Percentiles rank a stretch among this genome's conserved stretches.
Evolutionary conservation across 2,329 filamentous ascomycete species (phyloP).

Genomic region (Setomelanomma holmii): DNA sequence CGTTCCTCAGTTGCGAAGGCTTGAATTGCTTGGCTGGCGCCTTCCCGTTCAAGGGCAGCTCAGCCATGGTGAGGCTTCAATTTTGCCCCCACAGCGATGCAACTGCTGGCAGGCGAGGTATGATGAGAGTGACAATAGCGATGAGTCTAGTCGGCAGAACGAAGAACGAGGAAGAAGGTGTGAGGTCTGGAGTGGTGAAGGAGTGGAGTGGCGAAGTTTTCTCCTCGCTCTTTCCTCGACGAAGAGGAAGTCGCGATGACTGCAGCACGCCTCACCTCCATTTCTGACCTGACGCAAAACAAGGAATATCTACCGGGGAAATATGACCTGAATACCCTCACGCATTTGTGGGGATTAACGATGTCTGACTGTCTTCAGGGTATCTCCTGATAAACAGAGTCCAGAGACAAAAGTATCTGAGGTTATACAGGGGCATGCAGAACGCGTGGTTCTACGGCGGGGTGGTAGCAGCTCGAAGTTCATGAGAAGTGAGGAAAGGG

Average conservation of each 20-base stretch:
- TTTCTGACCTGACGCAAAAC: no score
- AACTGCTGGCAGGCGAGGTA: neutral
- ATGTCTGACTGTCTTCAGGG: no score
- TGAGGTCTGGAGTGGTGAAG: neutral
- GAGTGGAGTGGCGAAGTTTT: conserved; percentile 10
- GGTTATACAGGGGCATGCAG: no score
- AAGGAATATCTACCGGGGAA: no score
- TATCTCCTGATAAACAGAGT: no score
- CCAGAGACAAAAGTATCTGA: no score
- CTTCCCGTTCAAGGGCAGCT: conserved; percentile 9
- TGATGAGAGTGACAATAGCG: neutral
- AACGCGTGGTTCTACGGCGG: no score
- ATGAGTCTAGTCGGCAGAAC: neutral
- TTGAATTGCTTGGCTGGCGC: conserved; percentile 6
- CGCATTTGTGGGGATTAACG: no score
- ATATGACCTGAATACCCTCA: no score
- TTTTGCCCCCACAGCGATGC: neutral
- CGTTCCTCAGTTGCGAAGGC: conserved; percentile 32
- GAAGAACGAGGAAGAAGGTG: neutral
- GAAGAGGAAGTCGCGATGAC: conserved; percentile 21
- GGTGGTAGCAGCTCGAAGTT: no score
- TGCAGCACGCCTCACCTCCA: neutral
- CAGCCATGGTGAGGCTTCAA: conserved; percentile 17
- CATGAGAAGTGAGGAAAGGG: no score
- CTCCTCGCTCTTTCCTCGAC: conserved; percentile 17